A percentile compares a stretch with the other conserved stretches of the same genome.
Conservation (phyloP, 768 basidiomycete genomes). For the Auricularia cornea region DNA sequence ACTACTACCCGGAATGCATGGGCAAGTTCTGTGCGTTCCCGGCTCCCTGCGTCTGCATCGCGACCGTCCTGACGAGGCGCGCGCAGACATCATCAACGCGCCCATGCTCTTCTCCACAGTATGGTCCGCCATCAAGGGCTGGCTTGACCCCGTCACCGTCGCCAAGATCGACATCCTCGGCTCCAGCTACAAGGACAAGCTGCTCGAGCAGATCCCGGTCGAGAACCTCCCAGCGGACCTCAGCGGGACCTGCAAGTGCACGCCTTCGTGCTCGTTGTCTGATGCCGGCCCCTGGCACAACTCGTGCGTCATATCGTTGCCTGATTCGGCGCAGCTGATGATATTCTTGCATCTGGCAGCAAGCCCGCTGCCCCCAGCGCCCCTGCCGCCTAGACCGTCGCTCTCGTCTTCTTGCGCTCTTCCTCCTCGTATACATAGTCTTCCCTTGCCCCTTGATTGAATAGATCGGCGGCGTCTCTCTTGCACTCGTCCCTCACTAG, state of each 20-base stretch:
- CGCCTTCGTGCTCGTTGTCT: slow-evolving; percentile 74
- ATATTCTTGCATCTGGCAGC: no score
- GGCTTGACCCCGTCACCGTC: slow-evolving; percentile 93
- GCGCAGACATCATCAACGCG: slow-evolving; percentile 78
- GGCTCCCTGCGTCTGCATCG: not conserved
- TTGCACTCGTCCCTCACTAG: not conserved
- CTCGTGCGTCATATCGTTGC: not conserved
- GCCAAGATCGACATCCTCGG: slow-evolving; percentile 89
- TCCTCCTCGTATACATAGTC: no score
- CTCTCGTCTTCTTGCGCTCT: no score
- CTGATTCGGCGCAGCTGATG: no score
- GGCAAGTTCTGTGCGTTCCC: slow-evolving; percentile 66
- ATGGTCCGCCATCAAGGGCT: slow-evolving; percentile 84
- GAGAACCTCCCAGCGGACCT: slow-evolving; percentile 81
- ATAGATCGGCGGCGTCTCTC: no score
- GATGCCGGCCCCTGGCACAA: slow-evolving; percentile 89
- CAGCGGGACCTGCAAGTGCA: slow-evolving; percentile 74
- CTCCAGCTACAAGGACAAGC: slow-evolving; percentile 59
- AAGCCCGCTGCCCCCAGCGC: no score
- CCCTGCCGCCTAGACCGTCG: no score
- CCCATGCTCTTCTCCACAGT: slow-evolving; percentile 88
- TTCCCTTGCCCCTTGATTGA: no score
- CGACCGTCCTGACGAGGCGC: not conserved
- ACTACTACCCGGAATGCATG: slow-evolving; percentile 91
- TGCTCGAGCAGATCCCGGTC: slow-evolving; percentile 72